Conservation (phyloP, 768 basidiomycete genomes). For the Russula vinacea region DNA sequence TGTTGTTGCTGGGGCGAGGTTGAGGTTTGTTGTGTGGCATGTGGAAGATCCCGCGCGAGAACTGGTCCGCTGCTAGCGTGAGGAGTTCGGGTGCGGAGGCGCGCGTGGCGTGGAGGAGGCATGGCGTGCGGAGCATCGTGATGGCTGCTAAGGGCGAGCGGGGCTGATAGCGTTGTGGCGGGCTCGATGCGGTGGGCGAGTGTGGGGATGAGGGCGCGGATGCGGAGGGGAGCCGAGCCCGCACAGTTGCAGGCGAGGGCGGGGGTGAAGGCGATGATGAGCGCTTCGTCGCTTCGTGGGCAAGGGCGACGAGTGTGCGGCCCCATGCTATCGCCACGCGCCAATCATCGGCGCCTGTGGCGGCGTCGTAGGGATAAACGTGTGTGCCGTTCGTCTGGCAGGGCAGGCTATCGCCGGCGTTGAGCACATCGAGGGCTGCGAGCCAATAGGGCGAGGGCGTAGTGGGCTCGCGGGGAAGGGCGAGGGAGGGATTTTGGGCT, state of each 20-base stretch:
- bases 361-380: neutral
- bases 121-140: constrained; percentile 47
- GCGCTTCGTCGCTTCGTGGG: constrained; percentile 42
- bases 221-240: neutral
- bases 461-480: constrained; percentile 53
- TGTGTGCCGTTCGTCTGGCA: constrained; percentile 35
- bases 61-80: constrained; percentile 64
- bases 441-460: constrained; percentile 57
- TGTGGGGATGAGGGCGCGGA: constrained; percentile 1
- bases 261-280: constrained; percentile 21
- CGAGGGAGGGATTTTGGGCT: constrained; percentile 49
- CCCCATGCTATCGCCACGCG: constrained; percentile 67
- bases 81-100: constrained; percentile 51
- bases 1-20: constrained; percentile 22
- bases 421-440: constrained; percentile 67
- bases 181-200: neutral
- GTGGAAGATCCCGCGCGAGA: constrained; percentile 65
- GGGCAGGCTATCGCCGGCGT: constrained; percentile 62
- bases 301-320: constrained; percentile 57
- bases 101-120: constrained; percentile 43
- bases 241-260: neutral
- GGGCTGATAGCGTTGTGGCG: constrained; percentile 23
- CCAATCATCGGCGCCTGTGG: constrained; percentile 55
- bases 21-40: constrained; percentile 49
- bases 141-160: constrained; percentile 52